phyloP scores from a whole-genome alignment of 345 rosid species.

The Hevea brasiliensis region DNA sequence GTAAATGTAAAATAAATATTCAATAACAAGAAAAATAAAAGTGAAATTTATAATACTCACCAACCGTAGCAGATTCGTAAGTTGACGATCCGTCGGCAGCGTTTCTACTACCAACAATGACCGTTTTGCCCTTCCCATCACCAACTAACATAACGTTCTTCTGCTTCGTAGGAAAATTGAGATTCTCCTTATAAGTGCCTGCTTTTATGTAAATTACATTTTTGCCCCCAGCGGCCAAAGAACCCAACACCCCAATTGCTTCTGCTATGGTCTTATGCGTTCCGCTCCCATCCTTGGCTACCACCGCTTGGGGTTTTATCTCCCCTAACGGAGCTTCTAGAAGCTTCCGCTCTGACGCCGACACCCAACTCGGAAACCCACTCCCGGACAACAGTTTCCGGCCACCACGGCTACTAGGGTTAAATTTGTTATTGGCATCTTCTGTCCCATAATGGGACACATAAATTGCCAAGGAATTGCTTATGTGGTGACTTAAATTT shows the following conservation, averaged over 20 bases:
- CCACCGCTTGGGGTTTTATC: slow-evolving; percentile 45
- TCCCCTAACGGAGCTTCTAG: slow-evolving; percentile 47
- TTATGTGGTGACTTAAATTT: slow-evolving; percentile 37
- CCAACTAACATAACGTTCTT: slow-evolving; percentile 60
- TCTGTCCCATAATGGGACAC: slow-evolving; percentile 9
- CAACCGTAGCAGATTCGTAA: slow-evolving; percentile 51
- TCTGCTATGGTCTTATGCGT: slow-evolving; percentile 32
- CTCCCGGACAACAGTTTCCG: slow-evolving; percentile 21
- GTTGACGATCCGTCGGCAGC: slow-evolving; percentile 46
- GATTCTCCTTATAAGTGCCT: slow-evolving; percentile 49
- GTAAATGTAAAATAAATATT: too few relatives aligned
- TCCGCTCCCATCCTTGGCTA: slow-evolving; percentile 34
- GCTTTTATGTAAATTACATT: slow-evolving; percentile 51
- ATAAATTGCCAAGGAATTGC: slow-evolving; percentile 37
- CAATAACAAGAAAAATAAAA: too few relatives aligned
- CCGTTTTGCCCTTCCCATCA: slow-evolving; percentile 55
- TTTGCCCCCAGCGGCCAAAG: slow-evolving; percentile 37
- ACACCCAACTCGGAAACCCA: slow-evolving; percentile 34
- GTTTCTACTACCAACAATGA: slow-evolving; percentile 41
- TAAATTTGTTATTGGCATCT: too few relatives aligned
- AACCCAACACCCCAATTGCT: slow-evolving; percentile 27
- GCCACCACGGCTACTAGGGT: neutral
- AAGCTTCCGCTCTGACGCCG: slow-evolving; percentile 37
- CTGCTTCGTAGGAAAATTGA: slow-evolving; percentile 45
- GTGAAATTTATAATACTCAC: slow-evolving; percentile 24